Percentiles rank a stretch among this genome's conserved stretches.
Conservation (phyloP, 208 protist genomes). For the Herpetomonas tarakana region DNA sequence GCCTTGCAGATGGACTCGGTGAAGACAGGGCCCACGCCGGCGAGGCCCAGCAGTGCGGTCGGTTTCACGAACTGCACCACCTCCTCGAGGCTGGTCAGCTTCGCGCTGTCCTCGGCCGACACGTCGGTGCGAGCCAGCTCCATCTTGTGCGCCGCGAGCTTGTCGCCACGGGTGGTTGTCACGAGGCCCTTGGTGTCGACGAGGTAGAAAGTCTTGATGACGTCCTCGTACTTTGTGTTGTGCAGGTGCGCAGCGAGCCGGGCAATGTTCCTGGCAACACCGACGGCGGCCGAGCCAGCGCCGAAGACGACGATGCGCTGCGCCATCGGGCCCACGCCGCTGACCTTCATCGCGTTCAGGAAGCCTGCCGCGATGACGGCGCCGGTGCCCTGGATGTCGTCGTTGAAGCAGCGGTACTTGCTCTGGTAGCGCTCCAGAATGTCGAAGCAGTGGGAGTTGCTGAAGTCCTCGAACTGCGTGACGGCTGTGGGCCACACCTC, state of each 20-base stretch:
- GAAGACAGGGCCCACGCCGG: conserved; percentile 80
- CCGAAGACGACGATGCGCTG: conserved; percentile 85
- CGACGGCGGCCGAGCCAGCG: conserved; percentile 86
- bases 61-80: conserved; percentile 84
- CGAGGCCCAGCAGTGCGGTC: conserved; percentile 91
- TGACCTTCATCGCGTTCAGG: conserved; percentile 82
- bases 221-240: conserved; percentile 46
- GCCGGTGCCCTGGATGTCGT: conserved; percentile 98
- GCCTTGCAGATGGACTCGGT: conserved; percentile 72
- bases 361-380: conserved; percentile 93
- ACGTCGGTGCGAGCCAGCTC: conserved; percentile 61
- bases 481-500: conserved; percentile 76
- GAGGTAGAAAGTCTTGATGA: conserved; percentile 68
- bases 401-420: conserved; percentile 95
- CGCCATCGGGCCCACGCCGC: conserved; percentile 33
- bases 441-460: conserved; percentile 92
- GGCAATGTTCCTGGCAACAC: conserved; percentile 86
- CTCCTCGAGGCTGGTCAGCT: conserved; percentile 29
- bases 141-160: conserved; percentile 67
- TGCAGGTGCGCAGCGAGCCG: conserved; percentile 27
- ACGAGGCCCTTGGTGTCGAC: conserved; percentile 85
- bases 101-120: conserved; percentile 32
- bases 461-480: conserved; percentile 97
- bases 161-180: conserved; percentile 51
- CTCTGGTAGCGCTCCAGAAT: conserved; percentile 93